Conservation (phyloP, 2,329 filamentous ascomycete species). For the Arthrobotrys musiformis region DNA sequence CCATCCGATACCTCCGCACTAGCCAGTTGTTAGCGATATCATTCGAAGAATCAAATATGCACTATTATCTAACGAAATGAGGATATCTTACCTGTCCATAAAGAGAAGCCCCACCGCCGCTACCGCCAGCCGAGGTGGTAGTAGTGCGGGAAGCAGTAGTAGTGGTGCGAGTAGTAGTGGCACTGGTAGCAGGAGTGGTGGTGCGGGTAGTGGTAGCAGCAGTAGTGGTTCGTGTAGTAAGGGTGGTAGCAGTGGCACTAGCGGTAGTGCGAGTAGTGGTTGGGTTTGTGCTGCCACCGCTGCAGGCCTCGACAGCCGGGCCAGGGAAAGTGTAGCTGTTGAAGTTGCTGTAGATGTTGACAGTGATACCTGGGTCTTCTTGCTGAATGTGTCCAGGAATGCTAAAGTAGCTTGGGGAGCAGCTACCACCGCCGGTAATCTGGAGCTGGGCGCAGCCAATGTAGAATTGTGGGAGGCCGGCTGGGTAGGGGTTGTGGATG, state of each 20-base stretch:
- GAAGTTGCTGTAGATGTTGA: conserved; percentile 61
- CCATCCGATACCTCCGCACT: conserved; percentile 57
- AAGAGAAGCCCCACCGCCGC: conserved; percentile 16
- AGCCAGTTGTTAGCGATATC: conserved; percentile 21
- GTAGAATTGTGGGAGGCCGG: conserved; percentile 61
- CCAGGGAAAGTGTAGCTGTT: conserved; percentile 61
- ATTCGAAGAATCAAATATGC: too few relatives aligned
- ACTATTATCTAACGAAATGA: background rate
- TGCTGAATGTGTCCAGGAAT: conserved; percentile 61
- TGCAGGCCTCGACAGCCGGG: conserved; percentile 57
- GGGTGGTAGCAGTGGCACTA: background rate
- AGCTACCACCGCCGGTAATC: conserved; percentile 60
- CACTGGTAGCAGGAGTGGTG: conserved; percentile 12
- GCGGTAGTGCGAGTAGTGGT: background rate
- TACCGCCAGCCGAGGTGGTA: conserved; percentile 14
- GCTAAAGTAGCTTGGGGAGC: conserved; percentile 62
- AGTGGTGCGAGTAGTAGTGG: background rate
- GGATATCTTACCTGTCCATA: conserved; percentile 33
- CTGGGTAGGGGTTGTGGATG: conserved; percentile 60
- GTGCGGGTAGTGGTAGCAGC: conserved; percentile 17
- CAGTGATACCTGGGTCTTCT: conserved; percentile 59
- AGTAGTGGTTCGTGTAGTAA: conserved; percentile 30
- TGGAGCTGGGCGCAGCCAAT: conserved; percentile 61
- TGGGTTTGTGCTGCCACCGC: conserved; percentile 11
- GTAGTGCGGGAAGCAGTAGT: background rate